Evolutionary conservation across 1,284 basidiomycete genomes (phyloP).

Genomic region (Cerrena zonata): DNA sequence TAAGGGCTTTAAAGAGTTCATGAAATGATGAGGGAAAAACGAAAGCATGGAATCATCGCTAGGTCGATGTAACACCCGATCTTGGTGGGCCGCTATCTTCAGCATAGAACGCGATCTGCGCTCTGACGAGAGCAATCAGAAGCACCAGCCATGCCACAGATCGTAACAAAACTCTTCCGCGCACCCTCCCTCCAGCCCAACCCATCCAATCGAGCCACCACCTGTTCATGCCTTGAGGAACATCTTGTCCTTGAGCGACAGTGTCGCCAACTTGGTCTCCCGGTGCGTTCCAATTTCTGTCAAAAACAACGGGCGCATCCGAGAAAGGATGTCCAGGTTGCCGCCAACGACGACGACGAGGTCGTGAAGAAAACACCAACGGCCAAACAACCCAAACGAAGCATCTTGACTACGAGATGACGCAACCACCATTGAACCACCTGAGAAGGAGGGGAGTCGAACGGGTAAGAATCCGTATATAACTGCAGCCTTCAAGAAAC

Average conservation of each 20-base stretch:
- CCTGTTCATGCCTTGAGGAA: no score
- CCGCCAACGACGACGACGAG: background rate
- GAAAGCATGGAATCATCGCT: background rate
- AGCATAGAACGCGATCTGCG: background rate
- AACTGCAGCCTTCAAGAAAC: constrained; percentile 19
- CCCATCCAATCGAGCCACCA: background rate
- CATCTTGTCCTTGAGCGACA: no score
- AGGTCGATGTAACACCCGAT: no score
- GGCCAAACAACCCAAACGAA: constrained; percentile 9
- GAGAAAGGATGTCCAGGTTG: background rate
- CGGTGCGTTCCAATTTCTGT: background rate
- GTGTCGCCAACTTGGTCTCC: background rate
- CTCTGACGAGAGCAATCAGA: constrained; percentile 1
- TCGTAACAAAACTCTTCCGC: background rate
- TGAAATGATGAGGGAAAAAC: background rate
- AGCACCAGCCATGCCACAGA: constrained; percentile 1
- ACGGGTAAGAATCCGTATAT: constrained; percentile 24
- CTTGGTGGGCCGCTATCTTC: background rate
- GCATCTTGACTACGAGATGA: constrained; percentile 27
- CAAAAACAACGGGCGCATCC: background rate
- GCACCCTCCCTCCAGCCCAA: background rate
- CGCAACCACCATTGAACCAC: constrained; percentile 47
- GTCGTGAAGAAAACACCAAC: background rate
- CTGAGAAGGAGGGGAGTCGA: constrained; percentile 30
- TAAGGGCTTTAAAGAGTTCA: background rate